Conservation (phyloP, 2,329 filamentous ascomycete genomes). For the Aspergillus fischeri region DNA sequence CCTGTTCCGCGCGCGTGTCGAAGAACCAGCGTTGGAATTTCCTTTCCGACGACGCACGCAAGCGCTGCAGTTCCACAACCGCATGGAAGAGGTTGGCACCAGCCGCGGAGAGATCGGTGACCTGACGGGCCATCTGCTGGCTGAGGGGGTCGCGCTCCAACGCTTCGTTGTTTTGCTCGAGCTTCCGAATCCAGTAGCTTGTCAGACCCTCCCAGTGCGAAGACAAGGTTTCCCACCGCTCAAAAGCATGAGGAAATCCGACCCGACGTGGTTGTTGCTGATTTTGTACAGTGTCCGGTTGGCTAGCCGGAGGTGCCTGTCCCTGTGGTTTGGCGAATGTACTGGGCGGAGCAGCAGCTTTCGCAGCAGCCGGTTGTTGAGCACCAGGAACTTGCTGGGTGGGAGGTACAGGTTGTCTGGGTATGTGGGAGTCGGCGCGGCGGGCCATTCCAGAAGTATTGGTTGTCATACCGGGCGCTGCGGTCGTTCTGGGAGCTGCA, state of each 20-base stretch:
- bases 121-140: constrained; percentile 85
- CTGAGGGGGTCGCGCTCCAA: constrained; percentile 77
- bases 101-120: constrained; percentile 93
- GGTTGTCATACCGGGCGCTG: constrained; percentile 1
- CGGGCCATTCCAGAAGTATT: constrained; percentile 8
- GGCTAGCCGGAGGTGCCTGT: constrained; percentile 23
- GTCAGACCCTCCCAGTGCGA: constrained; percentile 98
- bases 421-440: constrained; percentile 13
- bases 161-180: constrained; percentile 87
- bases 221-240: constrained; percentile 93
- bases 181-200: constrained; percentile 90
- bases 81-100: constrained; percentile 97
- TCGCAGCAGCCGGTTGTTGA: constrained; percentile 23
- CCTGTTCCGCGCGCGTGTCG: constrained; percentile 83
- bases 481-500: constrained; percentile 10
- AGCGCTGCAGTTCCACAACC: constrained; percentile 88
- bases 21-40: constrained; percentile 99
- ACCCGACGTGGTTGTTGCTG: constrained; percentile 48
- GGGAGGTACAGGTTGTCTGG: constrained; percentile 13
- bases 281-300: constrained; percentile 24
- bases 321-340: constrained; percentile 20
- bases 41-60: constrained; percentile 90
- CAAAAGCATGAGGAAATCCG: constrained; percentile 92
- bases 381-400: constrained; percentile 20
- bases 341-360: constrained; percentile 16